Evolutionary conservation across 805 yeast genomes (phyloP).

Genomic region (Suhomyces xylopsoci): DNA sequence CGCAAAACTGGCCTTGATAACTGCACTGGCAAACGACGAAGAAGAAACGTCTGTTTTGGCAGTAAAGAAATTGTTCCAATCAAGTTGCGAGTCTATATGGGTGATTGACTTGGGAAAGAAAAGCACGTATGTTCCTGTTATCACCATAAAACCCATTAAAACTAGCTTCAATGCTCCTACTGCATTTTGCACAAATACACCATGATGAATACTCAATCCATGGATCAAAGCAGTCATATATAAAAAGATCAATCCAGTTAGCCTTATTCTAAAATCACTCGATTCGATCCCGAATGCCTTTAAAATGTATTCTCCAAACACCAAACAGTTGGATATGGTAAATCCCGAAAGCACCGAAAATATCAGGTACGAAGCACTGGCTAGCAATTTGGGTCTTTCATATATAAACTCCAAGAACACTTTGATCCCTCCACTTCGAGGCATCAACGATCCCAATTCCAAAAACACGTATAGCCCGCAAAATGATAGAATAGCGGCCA

Average conservation of each 20-base stretch:
- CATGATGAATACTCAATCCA: slow-evolving; percentile 57
- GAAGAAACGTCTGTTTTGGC: slow-evolving; percentile 34
- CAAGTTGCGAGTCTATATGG: slow-evolving; percentile 43
- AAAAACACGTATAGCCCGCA: slow-evolving; percentile 65
- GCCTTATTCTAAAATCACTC: slow-evolving; percentile 31
- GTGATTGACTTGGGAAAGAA: slow-evolving; percentile 44
- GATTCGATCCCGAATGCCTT: slow-evolving; percentile 44
- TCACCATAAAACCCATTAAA: slow-evolving; percentile 51
- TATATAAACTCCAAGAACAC: slow-evolving; percentile 68
- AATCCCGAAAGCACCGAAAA: slow-evolving; percentile 55
- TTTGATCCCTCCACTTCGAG: slow-evolving; percentile 75
- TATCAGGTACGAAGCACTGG: slow-evolving; percentile 48
- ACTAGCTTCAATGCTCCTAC: slow-evolving; percentile 60
- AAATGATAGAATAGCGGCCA: slow-evolving; percentile 61
- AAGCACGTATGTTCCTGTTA: slow-evolving; percentile 59
- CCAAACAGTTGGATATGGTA: slow-evolving; percentile 52
- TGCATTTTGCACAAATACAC: slow-evolving; percentile 58
- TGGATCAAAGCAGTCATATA: slow-evolving; percentile 42
- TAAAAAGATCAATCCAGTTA: slow-evolving; percentile 29
- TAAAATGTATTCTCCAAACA: slow-evolving; percentile 59
- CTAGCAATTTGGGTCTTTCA: slow-evolving; percentile 54
- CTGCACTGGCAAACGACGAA: slow-evolving; percentile 51
- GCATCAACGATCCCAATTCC: slow-evolving; percentile 68
- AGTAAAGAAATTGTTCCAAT: slow-evolving; percentile 27
- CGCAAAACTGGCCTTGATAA: slow-evolving; percentile 57